phyloP scores from a whole-genome alignment of 2,329 filamentous ascomycete genomes.

The Sporothrix dimorphospora region DNA sequence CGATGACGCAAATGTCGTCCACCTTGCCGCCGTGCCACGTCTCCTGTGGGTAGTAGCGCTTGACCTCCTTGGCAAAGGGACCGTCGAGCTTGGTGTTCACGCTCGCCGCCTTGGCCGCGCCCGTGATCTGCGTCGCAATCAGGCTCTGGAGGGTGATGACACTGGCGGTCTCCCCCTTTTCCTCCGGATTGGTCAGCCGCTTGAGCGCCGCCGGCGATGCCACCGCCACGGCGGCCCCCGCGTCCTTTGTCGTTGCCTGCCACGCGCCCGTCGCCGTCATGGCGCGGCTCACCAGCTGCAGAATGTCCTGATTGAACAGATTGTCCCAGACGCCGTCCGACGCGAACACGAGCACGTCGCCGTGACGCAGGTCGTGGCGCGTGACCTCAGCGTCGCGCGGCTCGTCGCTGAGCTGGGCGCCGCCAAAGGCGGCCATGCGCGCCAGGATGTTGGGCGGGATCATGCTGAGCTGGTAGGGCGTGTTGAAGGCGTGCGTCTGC shows the following conservation, averaged over 20 bases:
- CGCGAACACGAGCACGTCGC: constrained; percentile 90
- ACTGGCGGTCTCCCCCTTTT: constrained; percentile 40
- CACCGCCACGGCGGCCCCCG: constrained; percentile 64
- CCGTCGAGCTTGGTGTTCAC: constrained; percentile 80
- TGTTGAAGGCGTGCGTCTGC: constrained; percentile 97
- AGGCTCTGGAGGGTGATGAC: constrained; percentile 69
- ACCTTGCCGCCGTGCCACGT: constrained; percentile 90
- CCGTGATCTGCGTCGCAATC: constrained; percentile 77
- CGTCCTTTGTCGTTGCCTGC: constrained; percentile 57
- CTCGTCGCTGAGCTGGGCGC: constrained; percentile 76
- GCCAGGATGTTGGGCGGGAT: constrained; percentile 78
- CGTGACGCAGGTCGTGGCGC: constrained; percentile 77
- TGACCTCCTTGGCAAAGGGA: constrained; percentile 93
- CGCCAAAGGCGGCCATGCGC: constrained; percentile 82
- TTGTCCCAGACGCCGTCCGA: constrained; percentile 98
- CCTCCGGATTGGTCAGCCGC: constrained; percentile 35
- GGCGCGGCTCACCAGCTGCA: constrained; percentile 74
- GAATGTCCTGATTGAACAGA: constrained; percentile 84
- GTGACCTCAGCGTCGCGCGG: constrained; percentile 83
- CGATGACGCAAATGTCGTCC: constrained; percentile 90
- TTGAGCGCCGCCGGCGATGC: constrained; percentile 48
- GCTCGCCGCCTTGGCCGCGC: constrained; percentile 83
- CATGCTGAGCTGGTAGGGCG: constrained; percentile 89
- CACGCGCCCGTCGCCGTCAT: constrained; percentile 79
- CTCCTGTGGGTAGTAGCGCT: constrained; percentile 83